A percentile compares a stretch with the other conserved stretches of the same genome.
Conservation (phyloP, 2,329 filamentous ascomycete genomes). For the Scorias spongiosa region DNA sequence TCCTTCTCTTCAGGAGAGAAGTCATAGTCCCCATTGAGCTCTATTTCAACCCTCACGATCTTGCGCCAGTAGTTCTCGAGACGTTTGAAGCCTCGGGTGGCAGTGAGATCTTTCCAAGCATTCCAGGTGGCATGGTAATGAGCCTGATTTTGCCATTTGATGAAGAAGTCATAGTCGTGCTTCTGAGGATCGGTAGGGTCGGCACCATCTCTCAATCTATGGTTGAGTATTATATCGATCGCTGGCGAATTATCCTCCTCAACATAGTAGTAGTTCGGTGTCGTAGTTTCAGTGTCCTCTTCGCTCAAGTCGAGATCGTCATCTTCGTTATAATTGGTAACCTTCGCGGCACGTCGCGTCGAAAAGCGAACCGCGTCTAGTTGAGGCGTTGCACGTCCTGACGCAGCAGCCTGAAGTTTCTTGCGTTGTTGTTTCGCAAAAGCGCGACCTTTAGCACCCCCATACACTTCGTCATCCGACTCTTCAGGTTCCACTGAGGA, state of each 20-base stretch:
- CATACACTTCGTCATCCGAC: slow-evolving; percentile 49
- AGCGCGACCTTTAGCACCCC: slow-evolving; percentile 53
- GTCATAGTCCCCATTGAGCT: slow-evolving; percentile 57
- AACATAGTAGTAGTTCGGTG: slow-evolving; percentile 58
- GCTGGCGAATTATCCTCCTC: slow-evolving; percentile 65
- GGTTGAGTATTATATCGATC: slow-evolving; percentile 82
- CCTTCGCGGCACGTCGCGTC: slow-evolving; percentile 65
- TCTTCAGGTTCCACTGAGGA: slow-evolving; percentile 31
- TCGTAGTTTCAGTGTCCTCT: slow-evolving; percentile 45
- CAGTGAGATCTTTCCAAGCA: slow-evolving; percentile 54
- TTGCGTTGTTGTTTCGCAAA: slow-evolving; percentile 60
- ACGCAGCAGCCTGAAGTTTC: slow-evolving; percentile 45
- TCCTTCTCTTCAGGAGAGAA: slow-evolving; percentile 74
- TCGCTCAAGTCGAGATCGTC: slow-evolving; percentile 43
- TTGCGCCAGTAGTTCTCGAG: slow-evolving; percentile 92
- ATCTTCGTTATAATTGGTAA: slow-evolving; percentile 54
- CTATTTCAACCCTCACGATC: slow-evolving; percentile 63
- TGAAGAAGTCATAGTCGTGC: slow-evolving; percentile 48
- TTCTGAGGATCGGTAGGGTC: slow-evolving; percentile 32
- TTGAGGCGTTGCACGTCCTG: slow-evolving; percentile 44
- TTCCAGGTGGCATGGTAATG: slow-evolving; percentile 97
- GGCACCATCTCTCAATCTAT: slow-evolving; percentile 55
- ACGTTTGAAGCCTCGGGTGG: slow-evolving; percentile 72
- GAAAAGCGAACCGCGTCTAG: slow-evolving; percentile 83
- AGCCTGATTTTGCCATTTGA: slow-evolving; percentile 95